Percentiles rank a stretch among this genome's conserved stretches.
These are phyloP conservation scores for Cutaneotrichosporon mucoides DNA, from an alignment of 1,284 basidiomycete species.

Conservation along the genomic window DNA sequence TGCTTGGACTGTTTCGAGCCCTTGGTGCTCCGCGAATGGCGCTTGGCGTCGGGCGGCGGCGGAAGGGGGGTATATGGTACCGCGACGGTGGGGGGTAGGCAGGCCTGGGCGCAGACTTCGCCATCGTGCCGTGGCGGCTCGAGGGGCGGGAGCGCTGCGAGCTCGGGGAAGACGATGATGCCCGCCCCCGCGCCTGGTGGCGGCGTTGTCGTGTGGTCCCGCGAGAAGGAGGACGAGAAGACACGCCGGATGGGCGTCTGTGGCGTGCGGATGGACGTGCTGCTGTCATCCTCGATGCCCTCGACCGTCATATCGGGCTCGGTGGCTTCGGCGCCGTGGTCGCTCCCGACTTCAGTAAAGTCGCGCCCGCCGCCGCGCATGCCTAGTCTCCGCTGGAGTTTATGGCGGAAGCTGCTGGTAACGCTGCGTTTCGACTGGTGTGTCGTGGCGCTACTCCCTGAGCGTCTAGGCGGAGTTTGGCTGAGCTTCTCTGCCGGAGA, in stretches of 20 bases:
- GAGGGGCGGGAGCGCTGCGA: slow-evolving; percentile 11
- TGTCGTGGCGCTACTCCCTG: not conserved
- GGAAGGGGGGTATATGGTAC: slow-evolving; percentile 15
- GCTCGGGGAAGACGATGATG: slow-evolving; percentile 27
- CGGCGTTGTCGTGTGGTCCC: not conserved
- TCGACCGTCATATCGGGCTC: not conserved
- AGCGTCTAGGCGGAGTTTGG: not conserved
- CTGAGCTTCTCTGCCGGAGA: not conserved
- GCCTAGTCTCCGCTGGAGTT: slow-evolving; percentile 1
- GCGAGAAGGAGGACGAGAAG: slow-evolving; percentile 6
- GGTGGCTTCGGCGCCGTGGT: slow-evolving; percentile 2
- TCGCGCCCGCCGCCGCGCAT: not conserved
- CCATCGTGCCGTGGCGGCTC: slow-evolving; percentile 12
- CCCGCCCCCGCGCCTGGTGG: slow-evolving; percentile 10
- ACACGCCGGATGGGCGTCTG: slow-evolving; percentile 14
- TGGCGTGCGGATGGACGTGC: slow-evolving; percentile 1
- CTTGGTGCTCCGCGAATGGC: not conserved
- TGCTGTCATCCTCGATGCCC: slow-evolving; percentile 11
- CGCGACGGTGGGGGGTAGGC: slow-evolving; percentile 13
- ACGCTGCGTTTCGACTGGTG: slow-evolving; percentile 1
- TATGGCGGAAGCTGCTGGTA: not conserved
- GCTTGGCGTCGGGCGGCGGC: slow-evolving; percentile 7
- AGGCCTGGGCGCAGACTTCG: slow-evolving; percentile 19
- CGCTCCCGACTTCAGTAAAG: slow-evolving; percentile 6
- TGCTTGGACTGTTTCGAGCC: not conserved